Evolutionary conservation across 139 green algal species (phyloP).

Genomic region (Volvox reticuliferus): DNA sequence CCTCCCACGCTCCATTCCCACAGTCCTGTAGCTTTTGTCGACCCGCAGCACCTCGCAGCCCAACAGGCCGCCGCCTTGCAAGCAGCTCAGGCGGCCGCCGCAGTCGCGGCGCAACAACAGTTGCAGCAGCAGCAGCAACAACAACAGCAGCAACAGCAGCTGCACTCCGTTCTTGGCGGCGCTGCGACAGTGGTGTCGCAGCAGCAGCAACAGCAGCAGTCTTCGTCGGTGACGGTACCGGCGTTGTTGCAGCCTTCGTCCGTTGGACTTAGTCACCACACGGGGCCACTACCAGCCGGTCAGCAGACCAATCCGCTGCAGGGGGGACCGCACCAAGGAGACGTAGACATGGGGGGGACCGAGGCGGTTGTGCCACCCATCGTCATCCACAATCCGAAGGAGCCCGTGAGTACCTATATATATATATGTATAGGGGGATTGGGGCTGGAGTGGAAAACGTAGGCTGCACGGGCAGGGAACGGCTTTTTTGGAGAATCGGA

Average conservation of each 20-base stretch:
- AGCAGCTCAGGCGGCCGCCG: constrained; percentile 40
- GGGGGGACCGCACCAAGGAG: constrained; percentile 33
- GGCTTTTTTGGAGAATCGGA: no score
- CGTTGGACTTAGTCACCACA: constrained; percentile 3
- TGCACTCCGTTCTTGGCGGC: constrained; percentile 31
- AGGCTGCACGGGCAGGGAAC: no score
- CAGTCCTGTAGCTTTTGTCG: constrained; percentile 44
- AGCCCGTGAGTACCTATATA: constrained; percentile 62
- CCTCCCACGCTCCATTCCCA: no score
- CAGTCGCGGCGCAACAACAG: neutral
- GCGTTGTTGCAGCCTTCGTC: neutral
- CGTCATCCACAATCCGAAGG: constrained; percentile 69
- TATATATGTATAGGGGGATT: no score
- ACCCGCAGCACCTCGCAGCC: constrained; percentile 24
- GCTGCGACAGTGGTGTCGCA: neutral
- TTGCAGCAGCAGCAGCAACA: constrained; percentile 47
- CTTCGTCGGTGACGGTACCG: neutral
- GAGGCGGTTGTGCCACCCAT: constrained; percentile 71
- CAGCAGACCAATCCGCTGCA: constrained; percentile 8
- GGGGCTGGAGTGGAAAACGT: no score
- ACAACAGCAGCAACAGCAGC: constrained; percentile 35
- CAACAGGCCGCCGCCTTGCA: constrained; percentile 44
- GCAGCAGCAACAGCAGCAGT: constrained; percentile 15
- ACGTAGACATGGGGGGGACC: constrained; percentile 78
- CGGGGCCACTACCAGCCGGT: neutral